phyloP scores from a whole-genome alignment of 352 stramenopile species.

The Phytophthora sansomeana region DNA sequence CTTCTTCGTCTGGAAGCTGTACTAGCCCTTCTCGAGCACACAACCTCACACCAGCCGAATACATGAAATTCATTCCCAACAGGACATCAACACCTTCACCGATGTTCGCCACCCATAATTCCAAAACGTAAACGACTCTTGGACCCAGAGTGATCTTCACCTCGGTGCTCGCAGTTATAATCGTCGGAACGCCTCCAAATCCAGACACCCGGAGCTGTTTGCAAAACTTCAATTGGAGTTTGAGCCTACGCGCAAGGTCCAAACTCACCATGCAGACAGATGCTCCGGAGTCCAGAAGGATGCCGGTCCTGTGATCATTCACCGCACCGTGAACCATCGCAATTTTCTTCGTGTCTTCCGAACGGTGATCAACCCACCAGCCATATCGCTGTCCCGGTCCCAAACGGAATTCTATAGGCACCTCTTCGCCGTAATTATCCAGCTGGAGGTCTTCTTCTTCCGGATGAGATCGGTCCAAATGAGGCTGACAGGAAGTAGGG shows the following conservation, averaged over 20 bases:
- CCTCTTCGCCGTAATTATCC: too few species aligned
- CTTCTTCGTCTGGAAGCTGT: too few species aligned
- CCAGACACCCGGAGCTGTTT: slow-evolving; percentile 1
- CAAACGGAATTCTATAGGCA: too few species aligned
- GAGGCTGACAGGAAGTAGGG: too few species aligned
- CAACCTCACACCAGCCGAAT: slow-evolving; percentile 8
- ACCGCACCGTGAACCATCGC: not conserved
- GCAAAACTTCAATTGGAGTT: not conserved
- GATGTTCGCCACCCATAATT: slow-evolving; percentile 34
- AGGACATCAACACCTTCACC: slow-evolving; percentile 14
- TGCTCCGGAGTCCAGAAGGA: not conserved
- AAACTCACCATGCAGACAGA: not conserved
- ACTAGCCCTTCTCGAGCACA: too few species aligned
- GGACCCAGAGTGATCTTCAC: slow-evolving; percentile 37
- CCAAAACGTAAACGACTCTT: slow-evolving; percentile 10
- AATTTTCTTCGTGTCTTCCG: not conserved
- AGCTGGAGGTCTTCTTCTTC: too few species aligned
- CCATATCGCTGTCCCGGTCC: too few species aligned
- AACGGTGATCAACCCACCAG: too few species aligned
- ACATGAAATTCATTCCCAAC: not conserved
- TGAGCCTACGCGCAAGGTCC: not conserved
- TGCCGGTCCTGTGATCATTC: not conserved
- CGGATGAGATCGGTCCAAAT: too few species aligned
- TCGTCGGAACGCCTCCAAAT: slow-evolving; percentile 21
- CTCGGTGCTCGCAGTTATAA: slow-evolving; percentile 3